phyloP scores from a whole-genome alignment of 371 early-diverging fungal species.

The Funneliformis caledonium region DNA sequence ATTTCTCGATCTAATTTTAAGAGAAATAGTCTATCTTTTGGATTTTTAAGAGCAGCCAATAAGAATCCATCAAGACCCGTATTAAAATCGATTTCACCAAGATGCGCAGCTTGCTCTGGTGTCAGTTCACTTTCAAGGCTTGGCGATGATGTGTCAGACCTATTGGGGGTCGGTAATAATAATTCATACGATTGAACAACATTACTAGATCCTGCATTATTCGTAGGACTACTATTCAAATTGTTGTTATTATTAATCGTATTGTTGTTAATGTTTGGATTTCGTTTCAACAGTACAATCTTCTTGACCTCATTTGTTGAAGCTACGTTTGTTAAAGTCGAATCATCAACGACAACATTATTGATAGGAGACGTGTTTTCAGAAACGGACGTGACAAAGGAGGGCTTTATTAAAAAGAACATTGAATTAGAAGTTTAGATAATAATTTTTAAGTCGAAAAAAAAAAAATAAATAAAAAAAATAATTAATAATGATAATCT shows the following conservation, averaged over 20 bases:
- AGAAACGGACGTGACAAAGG: slow-evolving; percentile 25
- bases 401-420: slow-evolving; percentile 7
- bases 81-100: slow-evolving; percentile 38
- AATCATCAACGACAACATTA: background rate
- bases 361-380: slow-evolving; percentile 6
- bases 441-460: background rate
- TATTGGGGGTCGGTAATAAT: slow-evolving; percentile 8
- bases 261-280: slow-evolving; percentile 13
- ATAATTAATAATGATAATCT: no score
- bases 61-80: slow-evolving; percentile 64
- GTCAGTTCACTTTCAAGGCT: slow-evolving; percentile 13
- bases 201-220: background rate
- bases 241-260: background rate
- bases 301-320: slow-evolving; percentile 12
- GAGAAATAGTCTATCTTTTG: slow-evolving; percentile 71
- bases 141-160: slow-evolving; percentile 32
- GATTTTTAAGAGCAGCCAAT: slow-evolving; percentile 70
- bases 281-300: slow-evolving; percentile 27
- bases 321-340: background rate
- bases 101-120: slow-evolving; percentile 19
- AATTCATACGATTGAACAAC: background rate
- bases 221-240: background rate
- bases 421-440: background rate
- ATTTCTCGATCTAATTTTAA: slow-evolving; percentile 76
- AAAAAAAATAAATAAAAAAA: background rate